These are phyloP conservation scores for Lepiota venenata DNA, from an alignment of 768 basidiomycete genomes.

Conservation along the genomic window DNA sequence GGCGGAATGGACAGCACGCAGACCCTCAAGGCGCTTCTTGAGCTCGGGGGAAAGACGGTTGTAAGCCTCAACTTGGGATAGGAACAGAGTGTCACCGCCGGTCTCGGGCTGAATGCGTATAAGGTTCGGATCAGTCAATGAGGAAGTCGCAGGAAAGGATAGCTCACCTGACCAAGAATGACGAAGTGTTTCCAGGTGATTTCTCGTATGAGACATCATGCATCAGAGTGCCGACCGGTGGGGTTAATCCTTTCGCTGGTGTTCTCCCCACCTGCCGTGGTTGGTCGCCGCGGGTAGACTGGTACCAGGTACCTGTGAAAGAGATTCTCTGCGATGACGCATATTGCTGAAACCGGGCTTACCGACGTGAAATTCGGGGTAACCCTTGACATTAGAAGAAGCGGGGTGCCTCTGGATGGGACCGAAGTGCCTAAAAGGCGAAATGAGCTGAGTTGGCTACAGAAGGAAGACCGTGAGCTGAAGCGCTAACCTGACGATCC, in stretches of 20 bases:
- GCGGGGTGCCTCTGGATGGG: conserved; percentile 45
- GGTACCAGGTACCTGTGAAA: background rate
- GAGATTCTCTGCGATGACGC: conserved; percentile 1
- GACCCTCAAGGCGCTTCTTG: conserved; percentile 53
- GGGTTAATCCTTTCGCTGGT: conserved; percentile 37
- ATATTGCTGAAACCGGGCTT: conserved; percentile 14
- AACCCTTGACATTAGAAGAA: conserved; percentile 50
- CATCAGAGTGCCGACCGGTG: conserved; percentile 52
- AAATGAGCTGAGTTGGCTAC: background rate
- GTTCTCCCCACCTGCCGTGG: conserved; percentile 40
- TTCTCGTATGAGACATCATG: conserved; percentile 46
- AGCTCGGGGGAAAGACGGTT: conserved; percentile 55
- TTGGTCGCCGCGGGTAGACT: conserved; percentile 50
- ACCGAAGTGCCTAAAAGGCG: conserved; percentile 35
- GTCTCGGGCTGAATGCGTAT: conserved; percentile 23
- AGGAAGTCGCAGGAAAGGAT: too few relatives aligned
- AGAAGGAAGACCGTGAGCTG: background rate
- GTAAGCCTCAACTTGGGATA: conserved; percentile 57
- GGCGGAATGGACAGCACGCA: conserved; percentile 54
- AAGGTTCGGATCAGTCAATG: background rate
- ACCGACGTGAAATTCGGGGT: conserved; percentile 59
- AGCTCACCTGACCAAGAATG: conserved; percentile 43
- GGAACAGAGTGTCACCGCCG: conserved; percentile 56
- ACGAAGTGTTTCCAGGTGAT: conserved; percentile 52
- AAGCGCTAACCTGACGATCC: conserved; percentile 37